Percentiles rank a stretch among this genome's conserved stretches.
Conservation (phyloP, 1,284 basidiomycete genomes). For the Thelephora terrestris region DNA sequence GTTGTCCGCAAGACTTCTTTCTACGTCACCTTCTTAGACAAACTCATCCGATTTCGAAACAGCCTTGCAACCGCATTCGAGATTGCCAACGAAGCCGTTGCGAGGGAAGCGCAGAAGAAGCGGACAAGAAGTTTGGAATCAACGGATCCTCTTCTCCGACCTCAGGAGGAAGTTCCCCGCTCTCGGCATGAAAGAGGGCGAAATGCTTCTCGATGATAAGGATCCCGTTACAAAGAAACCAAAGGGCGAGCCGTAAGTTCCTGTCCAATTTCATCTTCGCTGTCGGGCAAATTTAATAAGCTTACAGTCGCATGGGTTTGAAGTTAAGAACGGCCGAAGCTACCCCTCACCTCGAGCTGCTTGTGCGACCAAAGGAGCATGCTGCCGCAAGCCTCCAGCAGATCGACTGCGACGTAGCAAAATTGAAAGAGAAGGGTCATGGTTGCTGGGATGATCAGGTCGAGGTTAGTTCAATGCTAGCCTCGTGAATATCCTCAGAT, state of each 20-base stretch:
- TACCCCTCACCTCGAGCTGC: slow-evolving; percentile 35
- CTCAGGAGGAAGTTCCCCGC: slow-evolving; percentile 70
- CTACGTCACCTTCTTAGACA: slow-evolving; percentile 82
- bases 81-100: slow-evolving; percentile 57
- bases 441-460: slow-evolving; percentile 75
- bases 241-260: slow-evolving; percentile 39
- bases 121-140: slow-evolving; percentile 70
- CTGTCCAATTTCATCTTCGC: background rate
- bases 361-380: slow-evolving; percentile 58
- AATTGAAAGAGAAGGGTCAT: slow-evolving; percentile 66
- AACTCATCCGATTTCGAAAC: slow-evolving; percentile 68
- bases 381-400: slow-evolving; percentile 47
- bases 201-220: slow-evolving; percentile 74
- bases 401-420: slow-evolving; percentile 58
- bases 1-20: slow-evolving; percentile 89
- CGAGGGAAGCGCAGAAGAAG: slow-evolving; percentile 73
- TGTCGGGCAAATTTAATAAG: slow-evolving; percentile 8
- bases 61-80: slow-evolving; percentile 71
- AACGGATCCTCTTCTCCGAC: slow-evolving; percentile 65
- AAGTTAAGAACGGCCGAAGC: slow-evolving; percentile 38
- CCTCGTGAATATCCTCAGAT: background rate
- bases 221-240: slow-evolving; percentile 54
- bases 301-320: slow-evolving; percentile 34
- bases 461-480: slow-evolving; percentile 60
- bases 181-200: slow-evolving; percentile 66